Evolutionary conservation across 1,284 basidiomycete genomes (phyloP).

Genomic region (Microstroma glucosiphilum): DNA sequence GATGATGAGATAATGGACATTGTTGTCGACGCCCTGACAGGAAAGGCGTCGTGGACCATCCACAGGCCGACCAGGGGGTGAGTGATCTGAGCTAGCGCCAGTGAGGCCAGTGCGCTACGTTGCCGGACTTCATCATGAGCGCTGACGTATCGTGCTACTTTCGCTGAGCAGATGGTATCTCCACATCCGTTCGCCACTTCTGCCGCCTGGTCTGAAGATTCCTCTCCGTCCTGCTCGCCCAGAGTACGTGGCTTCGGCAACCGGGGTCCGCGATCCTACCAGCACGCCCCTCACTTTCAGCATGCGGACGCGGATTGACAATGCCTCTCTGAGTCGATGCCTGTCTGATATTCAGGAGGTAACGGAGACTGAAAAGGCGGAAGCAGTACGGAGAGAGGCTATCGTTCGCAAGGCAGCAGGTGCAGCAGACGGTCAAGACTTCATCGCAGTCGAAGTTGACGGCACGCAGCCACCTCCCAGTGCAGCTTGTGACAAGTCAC

Average conservation of each 20-base stretch:
- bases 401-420: neutral
- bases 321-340: neutral
- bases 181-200: constrained; percentile 27
- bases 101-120: neutral
- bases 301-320: constrained; percentile 18
- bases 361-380: neutral
- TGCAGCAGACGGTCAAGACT: neutral
- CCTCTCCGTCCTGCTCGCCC: constrained; percentile 22
- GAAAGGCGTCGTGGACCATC: constrained; percentile 27
- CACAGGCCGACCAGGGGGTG: constrained; percentile 32
- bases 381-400: neutral
- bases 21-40: constrained; percentile 26
- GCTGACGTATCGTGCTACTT: neutral
- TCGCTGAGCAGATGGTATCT: constrained; percentile 24
- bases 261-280: constrained; percentile 15
- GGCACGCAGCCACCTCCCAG: neutral
- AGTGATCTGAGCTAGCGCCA: constrained; percentile 5
- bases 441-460: neutral
- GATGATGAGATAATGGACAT: constrained; percentile 38
- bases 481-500: neutral
- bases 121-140: neutral
- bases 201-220: constrained; percentile 29
- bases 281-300: constrained; percentile 27
- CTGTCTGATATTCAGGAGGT: neutral
- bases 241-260: neutral